phyloP scores from a whole-genome alignment of 805 yeast species.

The Scheffersomyces amazonensis region DNA sequence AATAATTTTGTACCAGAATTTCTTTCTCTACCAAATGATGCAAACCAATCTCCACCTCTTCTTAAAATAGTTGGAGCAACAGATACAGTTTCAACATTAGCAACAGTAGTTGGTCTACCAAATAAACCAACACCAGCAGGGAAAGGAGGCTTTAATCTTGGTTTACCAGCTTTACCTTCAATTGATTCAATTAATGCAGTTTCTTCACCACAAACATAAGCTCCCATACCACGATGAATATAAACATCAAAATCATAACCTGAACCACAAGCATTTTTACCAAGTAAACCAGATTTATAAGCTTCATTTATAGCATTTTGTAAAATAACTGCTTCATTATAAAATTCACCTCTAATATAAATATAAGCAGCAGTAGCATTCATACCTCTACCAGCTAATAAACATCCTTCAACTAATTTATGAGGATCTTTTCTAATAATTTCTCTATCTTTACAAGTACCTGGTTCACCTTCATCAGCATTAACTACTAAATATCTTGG shows the following conservation, averaged over 20 bases:
- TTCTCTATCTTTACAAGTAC: conserved; percentile 91
- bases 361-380: conserved; percentile 91
- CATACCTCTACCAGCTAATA: conserved; percentile 87
- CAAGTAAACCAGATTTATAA: conserved; percentile 73
- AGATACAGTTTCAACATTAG: conserved; percentile 88
- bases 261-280: conserved; percentile 83
- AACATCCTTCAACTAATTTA: conserved; percentile 88
- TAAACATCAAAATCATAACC: conserved; percentile 82
- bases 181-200: conserved; percentile 85
- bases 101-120: conserved; percentile 88
- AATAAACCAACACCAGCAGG: conserved; percentile 92
- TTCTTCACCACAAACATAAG: conserved; percentile 90
- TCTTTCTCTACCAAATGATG: conserved; percentile 79
- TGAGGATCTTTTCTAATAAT: conserved; percentile 90
- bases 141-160: conserved; percentile 91
- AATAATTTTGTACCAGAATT: conserved; percentile 80
- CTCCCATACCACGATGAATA: conserved; percentile 92
- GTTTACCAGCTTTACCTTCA: conserved; percentile 93
- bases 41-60: conserved; percentile 88
- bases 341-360: conserved; percentile 88
- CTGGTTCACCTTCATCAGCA: conserved; percentile 95
- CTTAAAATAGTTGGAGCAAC: conserved; percentile 88
- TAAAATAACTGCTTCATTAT: conserved; percentile 70
- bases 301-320: conserved; percentile 88
- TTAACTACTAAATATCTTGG: conserved; percentile 86